Base-by-base conservation (phyloP, 2,329 filamentous ascomycete species). In the Paradendryphiella salina region DNA sequence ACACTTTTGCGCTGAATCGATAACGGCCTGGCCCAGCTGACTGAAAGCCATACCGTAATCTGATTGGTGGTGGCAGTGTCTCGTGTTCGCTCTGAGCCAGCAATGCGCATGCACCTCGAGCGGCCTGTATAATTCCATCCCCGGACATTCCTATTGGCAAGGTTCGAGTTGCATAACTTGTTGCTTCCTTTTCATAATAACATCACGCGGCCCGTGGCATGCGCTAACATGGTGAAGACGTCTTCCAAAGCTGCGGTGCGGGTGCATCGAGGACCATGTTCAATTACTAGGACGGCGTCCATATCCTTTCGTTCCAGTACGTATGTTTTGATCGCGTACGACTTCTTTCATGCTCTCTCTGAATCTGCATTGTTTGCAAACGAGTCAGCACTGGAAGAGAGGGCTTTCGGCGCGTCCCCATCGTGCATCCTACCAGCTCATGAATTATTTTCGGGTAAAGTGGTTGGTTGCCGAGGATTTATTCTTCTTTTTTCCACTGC, bases 71-170 rank as follows among this genome's bases (percentile, higher is more conserved):
- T 6, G 34, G 20, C 20, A 20, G 26, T 9, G n/a, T 23, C 46
- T 46, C 46, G 46, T 17, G 23, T 44, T 29, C 46, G 46, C 33
- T 21, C 28, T 18, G 13, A 11, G 34, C 23, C 5, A 7, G 23
- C 23, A 26, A 15, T 36, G 31, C 45, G 37, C 21, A 34, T 42
- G 45, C 33, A 29, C 33, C 46, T 26, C 10, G 14, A 29, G 38
- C 17, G 13, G 46, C 20, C 31, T 39, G 32, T 26, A 36, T 33
- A 31, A 21, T 4, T 23, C n/a, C 37, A 13, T 42, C 37, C n/a
- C 45, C 45, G 45, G 36, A 42, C 20, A n/a, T 29, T 42, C 37
- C 31, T 40, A 42, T 48, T 36, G 21, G 45, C 31, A 28, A 28
- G 9, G 14, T 15, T 29, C 17, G 20, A 29, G 28, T 31, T 29